Evolutionary conservation across 2,329 filamentous ascomycete genomes (phyloP), one percentile per base, ranked within the genome.

Genomic region (Aspergillus aculeatus): DNA sequence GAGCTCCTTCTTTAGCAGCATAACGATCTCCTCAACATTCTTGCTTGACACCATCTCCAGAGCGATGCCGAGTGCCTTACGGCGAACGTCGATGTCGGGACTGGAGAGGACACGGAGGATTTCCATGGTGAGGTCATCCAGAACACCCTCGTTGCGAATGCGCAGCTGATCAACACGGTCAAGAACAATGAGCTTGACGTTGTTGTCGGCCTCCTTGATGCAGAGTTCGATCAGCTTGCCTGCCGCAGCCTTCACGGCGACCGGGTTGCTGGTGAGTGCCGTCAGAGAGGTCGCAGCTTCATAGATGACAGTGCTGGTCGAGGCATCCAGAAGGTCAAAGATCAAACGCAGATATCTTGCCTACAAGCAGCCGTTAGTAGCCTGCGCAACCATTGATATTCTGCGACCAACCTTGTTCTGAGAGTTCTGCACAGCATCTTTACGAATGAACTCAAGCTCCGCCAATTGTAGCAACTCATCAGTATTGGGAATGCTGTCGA

Each of bases 41-140:
- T 96, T 96, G 84, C 93, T 97, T 0, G 94, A 95, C 5, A 99
- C 92, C 95, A 99, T 98, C 66, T 97, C 93, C 75, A 99, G 82
- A 12, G 93, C 93, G 70, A 99, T 91, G 58, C 86, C 84, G 29
- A 99, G 84, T 16, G 94, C 92, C 78, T 98, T 98, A 77, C 89
- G 89, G 70, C 95, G 88, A 56, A 99, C 95, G 72, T 98, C 95
- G 65, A 99, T 90, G 78, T 99, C 95, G 23, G 95, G 91, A 74
- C 93, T 97, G 12, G 93, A 96, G 35, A 99, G 84, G 19, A 97
- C 95, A 57, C 95, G 91, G 50, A 99, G 83, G 57, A 98, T 93
- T 76, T 99, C 95, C 95, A 99, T 98, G 4, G 91, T 92, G 52
- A 98, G 79, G 71, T 99, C 95, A 72, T 98, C 93, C 59, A 99